Percentiles rank a stretch among this genome's conserved stretches.
Conservation (phyloP, 805 yeast species). For the Myxozyma neglecta region DNA sequence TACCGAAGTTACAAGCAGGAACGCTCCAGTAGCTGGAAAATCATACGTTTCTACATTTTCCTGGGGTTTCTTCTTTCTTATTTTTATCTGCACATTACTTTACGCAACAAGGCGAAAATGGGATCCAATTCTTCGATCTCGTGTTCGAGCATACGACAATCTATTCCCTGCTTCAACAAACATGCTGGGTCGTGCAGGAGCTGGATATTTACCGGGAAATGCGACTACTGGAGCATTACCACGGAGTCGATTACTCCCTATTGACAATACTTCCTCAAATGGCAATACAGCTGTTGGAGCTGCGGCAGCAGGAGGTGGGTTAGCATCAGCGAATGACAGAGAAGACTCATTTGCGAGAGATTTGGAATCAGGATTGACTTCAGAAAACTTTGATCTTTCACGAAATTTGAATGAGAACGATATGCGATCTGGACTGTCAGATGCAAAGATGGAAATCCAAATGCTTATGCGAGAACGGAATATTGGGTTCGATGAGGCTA, state of each 20-base stretch:
- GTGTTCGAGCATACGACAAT: constrained; percentile 9
- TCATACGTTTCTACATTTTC: too few species aligned
- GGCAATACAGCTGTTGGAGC: constrained; percentile 1
- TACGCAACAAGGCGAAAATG: not conserved
- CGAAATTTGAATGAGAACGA: constrained; percentile 50
- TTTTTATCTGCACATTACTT: not conserved
- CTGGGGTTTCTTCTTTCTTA: too few species aligned
- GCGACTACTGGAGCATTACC: constrained; percentile 25
- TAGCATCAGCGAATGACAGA: too few species aligned
- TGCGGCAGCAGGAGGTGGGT: not conserved
- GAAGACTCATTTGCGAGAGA: constrained; percentile 46
- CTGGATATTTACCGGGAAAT: constrained; percentile 27
- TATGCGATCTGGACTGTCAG: constrained; percentile 61
- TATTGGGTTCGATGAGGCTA: constrained; percentile 67
- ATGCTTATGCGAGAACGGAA: constrained; percentile 54
- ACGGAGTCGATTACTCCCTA: constrained; percentile 16
- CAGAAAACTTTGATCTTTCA: constrained; percentile 57
- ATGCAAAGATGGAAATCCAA: constrained; percentile 52
- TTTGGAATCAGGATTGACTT: constrained; percentile 57
- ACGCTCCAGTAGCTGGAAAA: too few species aligned
- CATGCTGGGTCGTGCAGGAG: constrained; percentile 23
- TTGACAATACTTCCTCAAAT: not conserved
- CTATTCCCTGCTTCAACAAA: constrained; percentile 6
- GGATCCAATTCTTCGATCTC: constrained; percentile 18
- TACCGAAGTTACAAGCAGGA: too few species aligned